Conservation (phyloP, 495 filamentous ascomycete species). For the Tuber aestivum region DNA sequence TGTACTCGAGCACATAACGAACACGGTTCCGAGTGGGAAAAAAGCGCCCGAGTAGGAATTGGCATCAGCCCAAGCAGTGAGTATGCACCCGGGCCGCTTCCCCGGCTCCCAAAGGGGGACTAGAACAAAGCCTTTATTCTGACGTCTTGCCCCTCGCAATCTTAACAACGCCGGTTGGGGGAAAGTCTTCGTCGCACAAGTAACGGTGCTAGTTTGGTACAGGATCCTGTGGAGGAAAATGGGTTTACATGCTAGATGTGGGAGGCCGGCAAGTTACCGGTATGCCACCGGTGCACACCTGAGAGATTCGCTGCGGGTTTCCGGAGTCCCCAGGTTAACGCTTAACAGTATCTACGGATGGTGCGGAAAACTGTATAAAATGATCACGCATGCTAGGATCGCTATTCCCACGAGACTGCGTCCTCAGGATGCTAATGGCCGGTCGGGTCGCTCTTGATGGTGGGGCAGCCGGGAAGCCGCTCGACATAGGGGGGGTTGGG, state of each 20-base stretch:
- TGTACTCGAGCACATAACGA: not conserved
- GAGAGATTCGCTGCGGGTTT: not conserved
- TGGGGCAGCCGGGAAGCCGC: not conserved
- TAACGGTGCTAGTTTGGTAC: not conserved
- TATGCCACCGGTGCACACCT: not conserved
- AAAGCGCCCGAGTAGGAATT: not conserved
- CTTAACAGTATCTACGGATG: not conserved
- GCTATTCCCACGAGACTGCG: not conserved
- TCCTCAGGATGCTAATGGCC: not conserved
- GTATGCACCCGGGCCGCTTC: not conserved
- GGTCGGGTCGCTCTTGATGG: not conserved
- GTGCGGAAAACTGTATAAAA: not conserved
- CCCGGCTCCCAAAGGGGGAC: not conserved
- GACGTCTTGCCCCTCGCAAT: slow-evolving; percentile 2
- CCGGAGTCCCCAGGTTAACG: not conserved
- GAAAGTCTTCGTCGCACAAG: not conserved
- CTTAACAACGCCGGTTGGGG: not conserved
- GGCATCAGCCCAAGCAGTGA: not conserved
- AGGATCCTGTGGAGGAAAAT: not conserved
- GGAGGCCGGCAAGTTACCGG: not conserved
- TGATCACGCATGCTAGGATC: not conserved
- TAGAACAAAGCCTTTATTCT: not conserved
- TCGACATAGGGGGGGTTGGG: not conserved
- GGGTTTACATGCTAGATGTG: not conserved
- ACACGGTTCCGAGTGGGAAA: not conserved